A percentile compares a stretch with the other conserved stretches of the same genome.
Evolutionary conservation across 441 rosid genomes (phyloP).

Genomic region (Pelargonium fulgidum): DNA sequence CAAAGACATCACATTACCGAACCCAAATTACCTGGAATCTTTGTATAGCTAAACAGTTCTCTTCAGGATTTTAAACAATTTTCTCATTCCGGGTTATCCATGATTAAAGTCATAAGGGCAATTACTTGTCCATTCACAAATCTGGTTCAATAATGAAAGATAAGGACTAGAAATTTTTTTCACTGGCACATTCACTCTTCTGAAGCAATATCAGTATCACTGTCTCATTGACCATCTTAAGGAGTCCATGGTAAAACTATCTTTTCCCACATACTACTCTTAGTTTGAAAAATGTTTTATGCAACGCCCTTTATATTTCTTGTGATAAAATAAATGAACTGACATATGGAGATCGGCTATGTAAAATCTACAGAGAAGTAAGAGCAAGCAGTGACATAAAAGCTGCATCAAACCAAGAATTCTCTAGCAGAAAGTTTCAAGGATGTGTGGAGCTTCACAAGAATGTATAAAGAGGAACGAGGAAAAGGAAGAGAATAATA

Average conservation of each 20-base stretch:
- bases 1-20: constrained; percentile 5
- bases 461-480: no score
- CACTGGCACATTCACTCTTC: no score
- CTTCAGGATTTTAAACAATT: background rate
- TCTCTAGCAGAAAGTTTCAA: background rate
- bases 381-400: background rate
- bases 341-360: background rate
- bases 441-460: no score
- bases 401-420: background rate
- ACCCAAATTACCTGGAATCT: background rate
- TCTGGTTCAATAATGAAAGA: no score
- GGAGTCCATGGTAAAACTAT: background rate
- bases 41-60: background rate
- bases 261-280: constrained; percentile 4
- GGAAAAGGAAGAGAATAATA: no score
- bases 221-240: no score
- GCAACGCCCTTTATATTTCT: background rate
- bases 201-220: no score
- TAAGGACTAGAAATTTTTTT: no score
- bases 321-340: background rate
- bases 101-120: background rate
- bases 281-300: background rate
- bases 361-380: background rate
- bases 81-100: background rate
- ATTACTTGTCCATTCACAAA: background rate